A percentile compares a stretch with the other conserved stretches of the same genome.
These are phyloP conservation scores for Avena insularis DNA, from an alignment of 176 grass and related monocot species.

Conservation along the genomic window DNA sequence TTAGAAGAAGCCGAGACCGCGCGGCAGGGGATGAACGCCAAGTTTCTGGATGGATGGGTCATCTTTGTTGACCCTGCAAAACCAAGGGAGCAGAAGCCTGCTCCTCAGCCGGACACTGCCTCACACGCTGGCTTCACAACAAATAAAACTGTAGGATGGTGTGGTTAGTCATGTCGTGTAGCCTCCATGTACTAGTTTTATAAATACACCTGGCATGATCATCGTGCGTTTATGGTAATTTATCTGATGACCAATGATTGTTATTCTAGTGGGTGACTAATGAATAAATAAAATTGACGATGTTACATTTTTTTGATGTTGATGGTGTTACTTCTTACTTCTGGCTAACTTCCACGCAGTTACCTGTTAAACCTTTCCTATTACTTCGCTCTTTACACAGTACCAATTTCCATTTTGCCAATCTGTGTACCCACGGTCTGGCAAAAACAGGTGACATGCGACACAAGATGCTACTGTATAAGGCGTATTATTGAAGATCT, in stretches of 20 bases:
- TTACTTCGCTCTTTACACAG: background rate
- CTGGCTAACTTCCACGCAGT: background rate
- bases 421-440: background rate
- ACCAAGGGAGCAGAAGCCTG: constrained; percentile 59
- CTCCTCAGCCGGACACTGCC: constrained; percentile 25
- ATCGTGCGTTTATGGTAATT: background rate
- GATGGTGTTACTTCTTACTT: background rate
- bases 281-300: background rate
- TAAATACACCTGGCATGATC: background rate
- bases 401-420: background rate
- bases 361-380: background rate
- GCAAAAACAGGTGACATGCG: background rate
- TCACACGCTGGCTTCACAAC: constrained; percentile 56
- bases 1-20: constrained; percentile 84
- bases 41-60: constrained; percentile 96
- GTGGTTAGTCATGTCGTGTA: constrained; percentile 43
- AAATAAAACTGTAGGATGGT: constrained; percentile 79
- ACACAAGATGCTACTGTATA: background rate
- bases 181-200: background rate
- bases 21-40: constrained; percentile 80
- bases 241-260: background rate
- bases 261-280: background rate
- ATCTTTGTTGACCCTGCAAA: constrained; percentile 96
- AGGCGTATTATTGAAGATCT: background rate
- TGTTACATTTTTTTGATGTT: background rate